Percentiles rank a stretch among this genome's conserved stretches.
Conservation (phyloP, 2,329 filamentous ascomycete genomes). For the Arthrobotrys pseudoclavata region DNA sequence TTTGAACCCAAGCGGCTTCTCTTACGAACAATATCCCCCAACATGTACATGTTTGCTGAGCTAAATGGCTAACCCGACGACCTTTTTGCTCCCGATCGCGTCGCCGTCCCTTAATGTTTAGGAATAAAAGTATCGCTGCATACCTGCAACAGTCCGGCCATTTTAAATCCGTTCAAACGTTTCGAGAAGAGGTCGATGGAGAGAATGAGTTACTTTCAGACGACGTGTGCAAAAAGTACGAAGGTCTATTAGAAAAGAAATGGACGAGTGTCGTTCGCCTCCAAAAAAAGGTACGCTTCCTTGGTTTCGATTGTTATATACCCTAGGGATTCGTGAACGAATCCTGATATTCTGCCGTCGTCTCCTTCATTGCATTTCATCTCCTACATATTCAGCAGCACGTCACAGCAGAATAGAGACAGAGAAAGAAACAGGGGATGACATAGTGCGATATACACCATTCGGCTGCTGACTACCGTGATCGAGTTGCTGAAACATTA, state of each 20-base stretch:
- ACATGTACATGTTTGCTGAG: background rate
- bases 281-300: conserved; percentile 84
- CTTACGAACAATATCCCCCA: background rate
- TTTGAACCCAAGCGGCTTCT: background rate
- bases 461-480: conserved; percentile 51
- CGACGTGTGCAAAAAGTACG: conserved; percentile 90
- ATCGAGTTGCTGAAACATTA: conserved; percentile 58
- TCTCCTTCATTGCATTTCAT: conserved; percentile 29
- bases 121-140: conserved; percentile 93
- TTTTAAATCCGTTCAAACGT: conserved; percentile 72
- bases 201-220: conserved; percentile 79
- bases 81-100: background rate
- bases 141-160: conserved; percentile 82
- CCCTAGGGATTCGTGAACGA: background rate
- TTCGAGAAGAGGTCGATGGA: conserved; percentile 83
- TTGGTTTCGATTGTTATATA: background rate
- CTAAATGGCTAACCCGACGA: background rate
- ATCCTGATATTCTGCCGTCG: conserved; percentile 21
- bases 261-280: conserved; percentile 95
- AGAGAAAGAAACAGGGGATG: background rate
- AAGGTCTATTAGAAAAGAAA: conserved; percentile 94
- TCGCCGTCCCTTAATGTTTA: conserved; percentile 66
- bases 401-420: conserved; percentile 19
- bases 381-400: background rate
- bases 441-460: conserved; percentile 50